phyloP scores from a whole-genome alignment of 345 rosid genomes.

The Hypericum androsaemum region DNA sequence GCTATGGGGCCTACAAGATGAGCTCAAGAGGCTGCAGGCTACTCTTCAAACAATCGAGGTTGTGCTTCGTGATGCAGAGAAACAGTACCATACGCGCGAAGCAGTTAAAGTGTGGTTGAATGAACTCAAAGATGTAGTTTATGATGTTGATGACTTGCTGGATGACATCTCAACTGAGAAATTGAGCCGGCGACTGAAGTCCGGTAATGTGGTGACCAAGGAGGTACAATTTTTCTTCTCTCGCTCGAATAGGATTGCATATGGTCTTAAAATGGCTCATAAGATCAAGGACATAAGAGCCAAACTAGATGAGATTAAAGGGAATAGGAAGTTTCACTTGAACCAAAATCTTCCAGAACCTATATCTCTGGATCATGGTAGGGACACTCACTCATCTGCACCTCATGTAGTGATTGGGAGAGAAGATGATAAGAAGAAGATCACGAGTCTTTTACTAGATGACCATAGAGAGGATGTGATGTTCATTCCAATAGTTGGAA shows the following conservation, averaged over 20 bases:
- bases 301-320: not conserved
- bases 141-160: not conserved
- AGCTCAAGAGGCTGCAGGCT: not conserved
- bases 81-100: not conserved
- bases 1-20: not conserved
- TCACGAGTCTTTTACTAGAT: not conserved
- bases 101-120: not conserved
- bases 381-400: not conserved
- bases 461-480: not conserved
- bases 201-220: not conserved
- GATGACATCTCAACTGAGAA: conserved; percentile 9
- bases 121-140: not conserved
- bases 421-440: not conserved
- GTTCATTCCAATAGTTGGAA: conserved; percentile 13
- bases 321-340: not conserved
- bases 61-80: conserved; percentile 6
- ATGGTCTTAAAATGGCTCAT: not conserved
- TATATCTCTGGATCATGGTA: not conserved
- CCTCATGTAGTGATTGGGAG: not conserved
- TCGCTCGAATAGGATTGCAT: not conserved
- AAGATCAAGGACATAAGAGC: not conserved
- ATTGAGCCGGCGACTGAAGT: not conserved
- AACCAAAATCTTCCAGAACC: not conserved
- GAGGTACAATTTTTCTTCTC: not conserved
- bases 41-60: conserved; percentile 1